Evolutionary conservation across 163 green algal genomes (phyloP).

Genomic region (Chlorella variabilis): DNA sequence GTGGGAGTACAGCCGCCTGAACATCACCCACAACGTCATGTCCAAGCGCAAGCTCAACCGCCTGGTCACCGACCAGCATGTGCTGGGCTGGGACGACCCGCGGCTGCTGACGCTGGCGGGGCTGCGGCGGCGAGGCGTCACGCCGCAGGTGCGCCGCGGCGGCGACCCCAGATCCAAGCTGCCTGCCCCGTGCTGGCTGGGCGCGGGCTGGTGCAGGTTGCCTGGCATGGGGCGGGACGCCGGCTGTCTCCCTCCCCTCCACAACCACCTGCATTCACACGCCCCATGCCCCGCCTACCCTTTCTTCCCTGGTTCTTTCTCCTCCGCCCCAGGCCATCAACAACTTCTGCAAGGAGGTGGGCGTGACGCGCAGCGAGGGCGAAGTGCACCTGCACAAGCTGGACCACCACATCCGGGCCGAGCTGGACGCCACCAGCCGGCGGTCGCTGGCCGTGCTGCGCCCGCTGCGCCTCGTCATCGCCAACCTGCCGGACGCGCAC

Average conservation of each 20-base stretch:
- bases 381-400: conserved; percentile 90
- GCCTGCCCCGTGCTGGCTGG: no score
- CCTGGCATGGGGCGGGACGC: no score
- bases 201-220: no score
- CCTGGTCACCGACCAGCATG: conserved; percentile 82
- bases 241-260: neutral
- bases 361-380: conserved; percentile 86
- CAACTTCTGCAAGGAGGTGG: conserved; percentile 89
- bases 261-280: no score
- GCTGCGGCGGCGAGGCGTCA: conserved; percentile 91
- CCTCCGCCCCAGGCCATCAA: conserved; percentile 85
- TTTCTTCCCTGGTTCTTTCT: conserved; percentile 11
- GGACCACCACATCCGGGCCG: conserved; percentile 89
- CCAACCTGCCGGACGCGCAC: conserved; percentile 83
- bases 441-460: conserved; percentile 89
- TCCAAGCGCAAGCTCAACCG: conserved; percentile 97
- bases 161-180: no score
- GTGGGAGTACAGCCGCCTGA: conserved; percentile 97
- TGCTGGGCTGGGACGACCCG: conserved; percentile 98
- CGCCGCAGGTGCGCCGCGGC: conserved; percentile 54
- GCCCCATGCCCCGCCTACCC: no score
- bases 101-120: conserved; percentile 92
- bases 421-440: conserved; percentile 84
- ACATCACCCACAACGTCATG: conserved; percentile 95
- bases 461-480: conserved; percentile 91